phyloP scores from a whole-genome alignment of 179 eudicot genomes.

The Spinacia oleracea region DNA sequence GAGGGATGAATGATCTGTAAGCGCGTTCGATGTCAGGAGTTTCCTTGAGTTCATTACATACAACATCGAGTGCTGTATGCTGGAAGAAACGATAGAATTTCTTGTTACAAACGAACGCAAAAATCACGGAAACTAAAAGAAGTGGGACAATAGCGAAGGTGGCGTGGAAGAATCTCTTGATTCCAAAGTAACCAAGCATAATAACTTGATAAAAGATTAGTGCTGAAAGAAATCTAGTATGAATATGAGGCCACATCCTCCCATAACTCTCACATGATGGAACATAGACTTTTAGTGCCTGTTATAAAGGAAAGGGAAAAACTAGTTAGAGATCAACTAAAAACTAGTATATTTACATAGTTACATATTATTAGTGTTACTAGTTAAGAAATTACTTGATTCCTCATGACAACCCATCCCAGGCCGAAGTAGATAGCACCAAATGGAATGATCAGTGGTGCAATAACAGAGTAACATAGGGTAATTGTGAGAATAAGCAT shows the following conservation, averaged over 20 bases:
- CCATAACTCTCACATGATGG: constrained; percentile 86
- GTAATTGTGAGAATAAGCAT: constrained; percentile 71
- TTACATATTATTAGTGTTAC: no score
- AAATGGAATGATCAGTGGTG: constrained; percentile 82
- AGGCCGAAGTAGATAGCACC: constrained; percentile 80
- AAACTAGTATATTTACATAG: no score
- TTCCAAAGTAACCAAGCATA: constrained; percentile 71
- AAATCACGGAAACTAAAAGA: constrained; percentile 54
- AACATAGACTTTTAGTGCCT: constrained; percentile 82
- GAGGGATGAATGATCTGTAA: constrained; percentile 60
- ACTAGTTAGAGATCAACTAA: no score
- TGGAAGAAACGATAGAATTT: constrained; percentile 71
- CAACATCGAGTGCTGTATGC: constrained; percentile 71
- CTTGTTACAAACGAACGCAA: constrained; percentile 50
- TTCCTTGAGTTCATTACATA: constrained; percentile 56
- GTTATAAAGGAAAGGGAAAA: constrained; percentile 17
- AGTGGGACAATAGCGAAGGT: constrained; percentile 56
- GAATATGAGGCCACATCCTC: constrained; percentile 93
- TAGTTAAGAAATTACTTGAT: constrained; percentile 53
- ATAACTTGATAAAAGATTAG: constrained; percentile 68
- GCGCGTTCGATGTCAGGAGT: constrained; percentile 57
- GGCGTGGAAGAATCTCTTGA: constrained; percentile 46
- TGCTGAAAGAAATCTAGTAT: constrained; percentile 61
- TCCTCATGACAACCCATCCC: constrained; percentile 87
- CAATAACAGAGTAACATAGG: constrained; percentile 82